phyloP scores from a whole-genome alignment of 768 basidiomycete genomes.

The Russula foetens region DNA sequence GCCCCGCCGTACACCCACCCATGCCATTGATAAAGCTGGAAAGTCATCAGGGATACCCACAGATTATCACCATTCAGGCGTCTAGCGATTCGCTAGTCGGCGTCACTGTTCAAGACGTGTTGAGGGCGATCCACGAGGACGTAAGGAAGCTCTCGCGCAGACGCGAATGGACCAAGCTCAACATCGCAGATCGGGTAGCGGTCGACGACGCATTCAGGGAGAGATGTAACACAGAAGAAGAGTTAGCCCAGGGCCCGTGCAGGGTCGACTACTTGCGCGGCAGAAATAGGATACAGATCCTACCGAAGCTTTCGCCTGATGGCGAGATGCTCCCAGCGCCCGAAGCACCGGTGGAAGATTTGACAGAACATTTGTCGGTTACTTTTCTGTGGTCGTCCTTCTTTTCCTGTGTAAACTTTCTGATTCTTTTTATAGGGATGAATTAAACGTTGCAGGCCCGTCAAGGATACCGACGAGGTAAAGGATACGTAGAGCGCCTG shows the following conservation, averaged over 20 bases:
- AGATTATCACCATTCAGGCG: neutral
- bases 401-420: neutral
- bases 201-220: conserved; percentile 9
- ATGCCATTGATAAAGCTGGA: conserved; percentile 4
- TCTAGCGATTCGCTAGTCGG: neutral
- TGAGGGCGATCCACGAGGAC: conserved; percentile 5
- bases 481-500: neutral
- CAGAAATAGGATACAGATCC: conserved; percentile 6
- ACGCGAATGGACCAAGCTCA: conserved; percentile 12
- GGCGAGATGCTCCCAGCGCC: conserved; percentile 7
- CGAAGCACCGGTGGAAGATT: neutral
- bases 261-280: conserved; percentile 9
- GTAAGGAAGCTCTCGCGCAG: conserved; percentile 4
- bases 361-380: conserved; percentile 4
- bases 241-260: conserved; percentile 12
- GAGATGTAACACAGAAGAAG: conserved; percentile 3
- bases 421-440: neutral
- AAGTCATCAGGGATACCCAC: conserved; percentile 10
- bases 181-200: neutral
- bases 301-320: conserved; percentile 4
- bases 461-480: conserved; percentile 9
- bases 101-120: conserved; percentile 8
- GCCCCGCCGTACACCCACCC: conserved; percentile 1
- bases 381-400: neutral
- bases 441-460: conserved; percentile 7